Base-by-base conservation (phyloP, 257 asterid species). In the Asclepias syriaca region DNA sequence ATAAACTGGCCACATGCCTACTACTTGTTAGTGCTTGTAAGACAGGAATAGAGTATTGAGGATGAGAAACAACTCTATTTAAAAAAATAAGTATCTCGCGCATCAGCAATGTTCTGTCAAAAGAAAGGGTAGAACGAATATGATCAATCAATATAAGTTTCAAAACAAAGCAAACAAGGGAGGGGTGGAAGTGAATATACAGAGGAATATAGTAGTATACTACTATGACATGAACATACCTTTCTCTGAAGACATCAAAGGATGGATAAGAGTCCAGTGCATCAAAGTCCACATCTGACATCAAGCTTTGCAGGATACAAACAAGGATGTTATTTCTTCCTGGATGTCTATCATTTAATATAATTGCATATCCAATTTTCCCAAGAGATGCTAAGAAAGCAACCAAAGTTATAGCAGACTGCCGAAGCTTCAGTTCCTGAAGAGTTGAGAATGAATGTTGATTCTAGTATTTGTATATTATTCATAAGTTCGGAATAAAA, bases 351-450 rank as follows among this genome's bases (percentile, higher is more conserved):
- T 79, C 77, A 56, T 82, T 69, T 74, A 94, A 77, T 82, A 93
- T 76, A 71, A 88, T 85, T 18, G 86, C 92, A 68, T 88, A 66
- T 71, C 97, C 96, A 51, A 85, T 46, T 74, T 80, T 85, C 70
- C 93, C 97, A 0, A 87, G 86, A 2, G 97, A 90, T 77, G 89
- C 97, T 55, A 94, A 76, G 92, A 91, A 94, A 70, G 99, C 97
- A 50, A 94, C 87, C 72, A 89, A 81, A 76, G 69, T 77, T 75
- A 94, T 80, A 64, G 93, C 84, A 79, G 86, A 82, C 81, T 84
- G 88, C 32, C 96, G 97, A 74, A 94, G 97, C 89, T 83, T 85
- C 90, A 94, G 78, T 80, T 87, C 97, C 98, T 94, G 96, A 79
- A 79, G 81, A 75, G 69, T 81, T 50, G 0, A 72, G 75, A 53